Evolutionary conservation across 2,329 filamentous ascomycete species (phyloP).

Genomic region (Ceratocystis papillata): DNA sequence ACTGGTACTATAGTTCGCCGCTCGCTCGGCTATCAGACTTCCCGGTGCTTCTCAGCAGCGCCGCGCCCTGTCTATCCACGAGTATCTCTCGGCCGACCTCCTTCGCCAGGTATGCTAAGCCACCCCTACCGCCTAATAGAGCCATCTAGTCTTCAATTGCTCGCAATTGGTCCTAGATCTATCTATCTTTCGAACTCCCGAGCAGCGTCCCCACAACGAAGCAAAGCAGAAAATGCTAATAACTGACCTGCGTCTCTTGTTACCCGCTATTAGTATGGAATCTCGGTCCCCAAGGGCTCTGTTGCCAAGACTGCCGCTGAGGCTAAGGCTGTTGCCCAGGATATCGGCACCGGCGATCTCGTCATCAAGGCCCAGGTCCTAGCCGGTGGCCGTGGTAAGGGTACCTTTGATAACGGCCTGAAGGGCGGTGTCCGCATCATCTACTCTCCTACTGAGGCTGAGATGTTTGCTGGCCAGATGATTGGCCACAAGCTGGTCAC

Average conservation of each 20-base stretch:
- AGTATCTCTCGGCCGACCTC: slow-evolving; percentile 91
- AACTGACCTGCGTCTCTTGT: slow-evolving; percentile 20
- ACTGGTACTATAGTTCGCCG: slow-evolving; percentile 27
- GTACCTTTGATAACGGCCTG: slow-evolving; percentile 92
- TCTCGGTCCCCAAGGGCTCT: slow-evolving; percentile 81
- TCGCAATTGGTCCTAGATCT: not conserved
- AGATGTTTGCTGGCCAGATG: slow-evolving; percentile 98
- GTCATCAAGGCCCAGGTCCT: slow-evolving; percentile 99
- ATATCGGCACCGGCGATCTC: slow-evolving; percentile 89
- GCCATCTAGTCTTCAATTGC: not conserved
- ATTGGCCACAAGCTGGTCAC: slow-evolving; percentile 99
- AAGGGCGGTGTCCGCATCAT: slow-evolving; percentile 98
- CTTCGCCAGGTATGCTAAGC: slow-evolving; percentile 53
- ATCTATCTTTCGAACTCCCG: not conserved
- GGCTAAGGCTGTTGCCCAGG: slow-evolving; percentile 82
- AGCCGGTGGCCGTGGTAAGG: slow-evolving; percentile 94
- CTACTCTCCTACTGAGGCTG: slow-evolving; percentile 91
- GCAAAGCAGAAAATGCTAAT: not conserved
- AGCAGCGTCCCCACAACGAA: not conserved
- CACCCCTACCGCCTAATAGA: not conserved
- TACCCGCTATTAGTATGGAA: slow-evolving; percentile 59
- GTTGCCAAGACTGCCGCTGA: slow-evolving; percentile 75
- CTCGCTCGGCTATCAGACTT: slow-evolving; percentile 42
- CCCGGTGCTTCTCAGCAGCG: slow-evolving; percentile 65
- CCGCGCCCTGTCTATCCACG: slow-evolving; percentile 90